These are phyloP conservation scores for Pythium vanterpoolii DNA, from an alignment of 352 stramenopile genomes.

Conservation along the genomic window DNA sequence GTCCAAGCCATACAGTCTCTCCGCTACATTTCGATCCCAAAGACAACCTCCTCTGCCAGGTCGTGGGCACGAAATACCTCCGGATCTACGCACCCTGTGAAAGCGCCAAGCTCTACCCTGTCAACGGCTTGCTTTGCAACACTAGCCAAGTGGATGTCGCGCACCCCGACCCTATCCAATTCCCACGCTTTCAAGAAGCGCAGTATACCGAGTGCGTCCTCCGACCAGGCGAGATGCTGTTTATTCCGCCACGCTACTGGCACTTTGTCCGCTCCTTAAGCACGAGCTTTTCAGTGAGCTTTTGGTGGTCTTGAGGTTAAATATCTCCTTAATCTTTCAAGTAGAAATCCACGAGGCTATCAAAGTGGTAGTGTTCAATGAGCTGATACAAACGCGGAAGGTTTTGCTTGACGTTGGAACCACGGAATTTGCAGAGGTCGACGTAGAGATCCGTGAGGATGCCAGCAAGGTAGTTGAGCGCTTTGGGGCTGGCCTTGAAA, in stretches of 20 bases:
- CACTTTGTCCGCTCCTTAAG: conserved; percentile 84
- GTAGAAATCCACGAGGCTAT: conserved; percentile 78
- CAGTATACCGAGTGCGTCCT: conserved; percentile 73
- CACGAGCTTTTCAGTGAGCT: conserved; percentile 82
- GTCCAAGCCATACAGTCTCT: conserved; percentile 72
- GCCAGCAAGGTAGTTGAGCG: conserved; percentile 75
- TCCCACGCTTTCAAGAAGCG: conserved; percentile 47
- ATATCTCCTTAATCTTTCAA: conserved; percentile 19
- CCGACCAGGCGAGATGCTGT: conserved; percentile 76
- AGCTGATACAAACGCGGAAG: conserved; percentile 66
- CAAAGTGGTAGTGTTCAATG: conserved; percentile 81
- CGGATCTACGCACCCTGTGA: conserved; percentile 70
- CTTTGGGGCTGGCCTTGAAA: conserved; percentile 65
- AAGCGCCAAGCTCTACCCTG: conserved; percentile 73
- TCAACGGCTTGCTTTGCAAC: conserved; percentile 83
- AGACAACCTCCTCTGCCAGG: conserved; percentile 89
- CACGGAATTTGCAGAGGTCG: conserved; percentile 82
- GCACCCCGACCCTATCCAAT: conserved; percentile 38
- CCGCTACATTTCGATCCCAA: conserved; percentile 88
- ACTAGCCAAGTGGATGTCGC: conserved; percentile 78
- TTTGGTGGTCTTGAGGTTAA: conserved; percentile 55
- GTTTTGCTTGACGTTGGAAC: conserved; percentile 73
- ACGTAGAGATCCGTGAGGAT: conserved; percentile 85
- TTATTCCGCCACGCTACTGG: conserved; percentile 87
- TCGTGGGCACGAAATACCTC: conserved; percentile 83